phyloP scores from a whole-genome alignment of 257 asterid species.

The Capsicum pubescens region DNA sequence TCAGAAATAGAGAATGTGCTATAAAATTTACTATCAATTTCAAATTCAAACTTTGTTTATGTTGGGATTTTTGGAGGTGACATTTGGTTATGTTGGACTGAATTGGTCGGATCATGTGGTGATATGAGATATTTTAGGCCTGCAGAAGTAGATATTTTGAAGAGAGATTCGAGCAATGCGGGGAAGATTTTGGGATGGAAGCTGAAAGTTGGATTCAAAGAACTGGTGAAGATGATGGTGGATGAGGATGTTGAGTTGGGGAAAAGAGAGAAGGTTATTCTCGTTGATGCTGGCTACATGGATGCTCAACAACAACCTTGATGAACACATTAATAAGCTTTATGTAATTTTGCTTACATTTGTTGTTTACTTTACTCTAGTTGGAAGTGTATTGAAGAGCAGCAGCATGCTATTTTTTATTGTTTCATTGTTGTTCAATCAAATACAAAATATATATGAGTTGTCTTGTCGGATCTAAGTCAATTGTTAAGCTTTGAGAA shows the following conservation, averaged over 20 bases:
- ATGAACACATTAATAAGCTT: too few relatives aligned
- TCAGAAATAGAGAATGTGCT: too few relatives aligned
- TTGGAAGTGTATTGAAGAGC: too few relatives aligned
- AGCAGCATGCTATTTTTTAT: too few relatives aligned
- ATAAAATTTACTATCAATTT: too few relatives aligned
- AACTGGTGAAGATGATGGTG: conserved; percentile 97
- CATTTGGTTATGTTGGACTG: conserved; percentile 80
- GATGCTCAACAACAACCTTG: conserved; percentile 99
- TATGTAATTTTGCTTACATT: too few relatives aligned
- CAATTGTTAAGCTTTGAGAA: too few relatives aligned
- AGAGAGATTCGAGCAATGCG: conserved; percentile 86
- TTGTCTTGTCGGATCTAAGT: too few relatives aligned
- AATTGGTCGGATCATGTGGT: conserved; percentile 89
- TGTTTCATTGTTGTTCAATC: too few relatives aligned
- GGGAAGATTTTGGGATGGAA: conserved; percentile 82
- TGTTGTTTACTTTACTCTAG: too few relatives aligned
- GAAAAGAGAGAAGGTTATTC: conserved; percentile 93
- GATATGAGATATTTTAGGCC: conserved; percentile 89
- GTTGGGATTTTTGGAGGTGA: conserved; percentile 71
- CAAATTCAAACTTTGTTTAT: too few relatives aligned
- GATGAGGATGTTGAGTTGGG: conserved; percentile 93
- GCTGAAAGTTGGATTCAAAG: conserved; percentile 80
- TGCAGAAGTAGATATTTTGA: conserved; percentile 82
- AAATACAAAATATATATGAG: too few relatives aligned
- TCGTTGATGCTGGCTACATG: conserved; percentile 95